Percentiles rank a stretch among this genome's conserved stretches.
phyloP scores from a whole-genome alignment of 257 asterid genomes.

The Salvia splendens region DNA sequence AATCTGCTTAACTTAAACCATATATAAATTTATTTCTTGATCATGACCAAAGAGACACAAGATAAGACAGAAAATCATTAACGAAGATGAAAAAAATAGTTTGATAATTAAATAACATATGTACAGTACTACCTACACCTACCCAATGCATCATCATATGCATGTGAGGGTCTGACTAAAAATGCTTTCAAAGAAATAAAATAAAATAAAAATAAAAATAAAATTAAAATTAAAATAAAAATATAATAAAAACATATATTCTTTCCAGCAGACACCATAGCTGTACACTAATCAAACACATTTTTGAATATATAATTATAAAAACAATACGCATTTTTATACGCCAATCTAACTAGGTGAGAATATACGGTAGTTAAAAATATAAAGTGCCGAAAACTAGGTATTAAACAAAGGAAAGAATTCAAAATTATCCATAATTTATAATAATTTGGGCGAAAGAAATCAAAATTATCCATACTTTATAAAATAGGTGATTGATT shows the following conservation, averaged over 20 bases:
- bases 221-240: too few species aligned
- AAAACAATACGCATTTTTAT: background rate
- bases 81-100: background rate
- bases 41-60: background rate
- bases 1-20: background rate
- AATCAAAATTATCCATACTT: background rate
- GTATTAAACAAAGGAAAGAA: constrained; percentile 9
- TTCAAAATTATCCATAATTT: background rate
- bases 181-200: too few species aligned
- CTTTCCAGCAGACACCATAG: background rate
- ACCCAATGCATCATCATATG: constrained; percentile 14
- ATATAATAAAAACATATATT: background rate
- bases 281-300: constrained; percentile 9
- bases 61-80: background rate
- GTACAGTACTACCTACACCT: constrained; percentile 22
- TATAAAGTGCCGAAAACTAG: background rate
- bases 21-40: background rate
- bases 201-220: too few species aligned
- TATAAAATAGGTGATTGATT: background rate
- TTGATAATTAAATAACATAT: background rate
- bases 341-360: background rate
- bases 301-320: background rate
- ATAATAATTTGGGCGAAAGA: background rate
- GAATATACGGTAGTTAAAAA: constrained; percentile 12
- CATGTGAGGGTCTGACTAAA: constrained; percentile 36